A percentile compares a stretch with the other conserved stretches of the same genome.
phyloP scores from a whole-genome alignment of 768 basidiomycete genomes.

The Agaricus subrufescens region DNA sequence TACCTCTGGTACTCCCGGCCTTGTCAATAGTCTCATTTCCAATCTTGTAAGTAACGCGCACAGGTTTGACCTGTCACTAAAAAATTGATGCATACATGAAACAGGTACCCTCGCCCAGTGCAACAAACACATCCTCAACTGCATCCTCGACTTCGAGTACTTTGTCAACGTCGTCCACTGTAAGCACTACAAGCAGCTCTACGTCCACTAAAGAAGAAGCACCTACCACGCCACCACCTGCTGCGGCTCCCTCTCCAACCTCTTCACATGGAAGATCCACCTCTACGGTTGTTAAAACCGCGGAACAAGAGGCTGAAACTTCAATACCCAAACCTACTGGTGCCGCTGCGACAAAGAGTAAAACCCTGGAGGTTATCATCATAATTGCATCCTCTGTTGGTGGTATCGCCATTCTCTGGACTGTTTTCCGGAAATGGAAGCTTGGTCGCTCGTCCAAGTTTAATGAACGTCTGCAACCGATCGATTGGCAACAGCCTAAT shows the following conservation, averaged over 20 bases:
- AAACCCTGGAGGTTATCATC: slow-evolving; percentile 60
- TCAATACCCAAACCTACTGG: slow-evolving; percentile 22
- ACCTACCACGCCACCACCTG: slow-evolving; percentile 5
- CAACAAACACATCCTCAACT: slow-evolving; percentile 1
- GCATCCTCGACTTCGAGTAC: slow-evolving; percentile 13
- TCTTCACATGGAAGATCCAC: slow-evolving; percentile 15
- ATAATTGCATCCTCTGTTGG: slow-evolving; percentile 66
- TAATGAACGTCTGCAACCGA: slow-evolving; percentile 81
- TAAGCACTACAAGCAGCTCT: slow-evolving; percentile 11
- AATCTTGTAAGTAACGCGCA: neutral
- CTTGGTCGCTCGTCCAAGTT: slow-evolving; percentile 77
- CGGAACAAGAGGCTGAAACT: slow-evolving; percentile 23
- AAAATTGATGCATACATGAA: neutral
- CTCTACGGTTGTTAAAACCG: slow-evolving; percentile 24
- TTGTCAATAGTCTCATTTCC: neutral
- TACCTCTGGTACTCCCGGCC: neutral
- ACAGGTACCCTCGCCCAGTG: neutral
- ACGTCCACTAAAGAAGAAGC: slow-evolving; percentile 10
- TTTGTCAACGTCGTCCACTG: slow-evolving; percentile 4
- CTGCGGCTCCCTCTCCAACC: slow-evolving; percentile 16
- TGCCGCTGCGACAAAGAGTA: slow-evolving; percentile 29
- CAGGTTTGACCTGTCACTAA: neutral
- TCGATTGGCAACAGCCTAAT: slow-evolving; percentile 76
- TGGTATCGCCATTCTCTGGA: slow-evolving; percentile 74
- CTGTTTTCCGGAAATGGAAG: slow-evolving; percentile 90